Percentiles rank a stretch among this genome's conserved stretches.
Evolutionary conservation across 2,329 filamentous ascomycete genomes (phyloP).

Genomic region (Pyrenophora teres): DNA sequence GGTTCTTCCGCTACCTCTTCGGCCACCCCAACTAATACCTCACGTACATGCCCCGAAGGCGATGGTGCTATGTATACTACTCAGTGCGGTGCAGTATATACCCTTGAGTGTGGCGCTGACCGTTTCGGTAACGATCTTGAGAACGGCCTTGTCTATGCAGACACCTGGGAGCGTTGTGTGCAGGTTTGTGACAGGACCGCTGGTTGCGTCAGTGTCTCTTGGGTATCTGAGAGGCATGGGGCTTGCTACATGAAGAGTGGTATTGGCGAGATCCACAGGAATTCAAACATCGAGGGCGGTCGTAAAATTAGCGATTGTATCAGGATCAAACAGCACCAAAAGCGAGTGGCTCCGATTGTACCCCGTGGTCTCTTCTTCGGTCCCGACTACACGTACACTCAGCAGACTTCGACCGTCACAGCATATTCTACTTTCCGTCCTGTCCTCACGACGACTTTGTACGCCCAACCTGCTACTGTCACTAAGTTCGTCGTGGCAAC

Average conservation of each 20-base stretch:
- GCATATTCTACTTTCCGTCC: neutral
- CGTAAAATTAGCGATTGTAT: conserved; percentile 16
- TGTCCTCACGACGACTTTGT: neutral
- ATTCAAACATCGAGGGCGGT: conserved; percentile 27
- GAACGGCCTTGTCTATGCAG: conserved; percentile 10
- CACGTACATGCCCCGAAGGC: conserved; percentile 20
- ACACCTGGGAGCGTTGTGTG: conserved; percentile 23
- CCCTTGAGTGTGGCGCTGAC: conserved; percentile 31
- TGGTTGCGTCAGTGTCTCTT: conserved; percentile 31
- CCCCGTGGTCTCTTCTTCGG: neutral
- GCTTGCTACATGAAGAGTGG: conserved; percentile 35
- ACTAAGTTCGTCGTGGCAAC: neutral
- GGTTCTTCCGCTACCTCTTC: neutral
- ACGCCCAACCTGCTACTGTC: neutral
- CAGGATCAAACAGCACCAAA: conserved; percentile 16
- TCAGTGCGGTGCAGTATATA: conserved; percentile 23
- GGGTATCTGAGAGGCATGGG: conserved; percentile 15
- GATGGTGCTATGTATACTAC: conserved; percentile 20
- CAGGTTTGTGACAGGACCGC: conserved; percentile 24
- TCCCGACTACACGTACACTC: conserved; percentile 6
- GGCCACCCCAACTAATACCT: neutral
- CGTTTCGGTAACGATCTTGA: conserved; percentile 29
- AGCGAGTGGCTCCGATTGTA: conserved; percentile 9
- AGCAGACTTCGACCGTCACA: neutral
- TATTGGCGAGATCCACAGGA: conserved; percentile 8